These are phyloP conservation scores for Colletotrichum musae DNA, from an alignment of 2,329 filamentous ascomycete species.

Conservation along the genomic window DNA sequence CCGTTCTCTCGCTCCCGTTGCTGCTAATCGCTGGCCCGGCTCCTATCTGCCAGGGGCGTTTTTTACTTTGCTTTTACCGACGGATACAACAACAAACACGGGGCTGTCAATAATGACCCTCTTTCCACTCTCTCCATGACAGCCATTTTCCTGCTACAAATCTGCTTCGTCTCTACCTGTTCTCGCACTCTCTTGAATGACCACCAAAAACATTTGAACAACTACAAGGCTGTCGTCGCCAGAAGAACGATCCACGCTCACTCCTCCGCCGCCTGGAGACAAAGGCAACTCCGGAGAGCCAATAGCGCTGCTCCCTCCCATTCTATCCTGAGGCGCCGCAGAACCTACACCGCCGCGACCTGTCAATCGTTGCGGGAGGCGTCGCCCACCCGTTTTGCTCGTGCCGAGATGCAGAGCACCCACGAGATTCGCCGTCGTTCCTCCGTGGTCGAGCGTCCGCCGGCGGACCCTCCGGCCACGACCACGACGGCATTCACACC, in stretches of 20 bases:
- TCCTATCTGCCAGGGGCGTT: slow-evolving; percentile 30
- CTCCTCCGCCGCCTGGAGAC: slow-evolving; percentile 55
- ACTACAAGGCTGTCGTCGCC: slow-evolving; percentile 59
- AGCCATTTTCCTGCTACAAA: slow-evolving; percentile 59
- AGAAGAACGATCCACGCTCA: slow-evolving; percentile 55
- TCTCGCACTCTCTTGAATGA: slow-evolving; percentile 62
- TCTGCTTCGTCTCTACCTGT: slow-evolving; percentile 63
- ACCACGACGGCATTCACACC: slow-evolving; percentile 39
- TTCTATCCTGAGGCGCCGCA: slow-evolving; percentile 55
- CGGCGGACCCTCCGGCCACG: slow-evolving; percentile 45
- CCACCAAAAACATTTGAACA: slow-evolving; percentile 56
- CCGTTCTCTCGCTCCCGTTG: slow-evolving; percentile 31
- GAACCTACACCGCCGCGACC: slow-evolving; percentile 46
- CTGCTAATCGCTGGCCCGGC: slow-evolving; percentile 31
- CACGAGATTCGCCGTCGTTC: slow-evolving; percentile 58
- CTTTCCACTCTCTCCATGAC: slow-evolving; percentile 59
- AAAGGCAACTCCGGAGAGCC: slow-evolving; percentile 55
- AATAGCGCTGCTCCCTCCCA: slow-evolving; percentile 52
- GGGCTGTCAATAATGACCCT: slow-evolving; percentile 42
- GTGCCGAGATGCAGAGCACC: slow-evolving; percentile 44
- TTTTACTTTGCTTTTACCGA: slow-evolving; percentile 17
- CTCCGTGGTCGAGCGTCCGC: slow-evolving; percentile 54
- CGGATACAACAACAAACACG: slow-evolving; percentile 33
- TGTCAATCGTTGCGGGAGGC: slow-evolving; percentile 49
- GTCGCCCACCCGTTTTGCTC: slow-evolving; percentile 45